Base-by-base conservation (phyloP, 768 basidiomycete species). In the Leccinum variicolor region DNA sequence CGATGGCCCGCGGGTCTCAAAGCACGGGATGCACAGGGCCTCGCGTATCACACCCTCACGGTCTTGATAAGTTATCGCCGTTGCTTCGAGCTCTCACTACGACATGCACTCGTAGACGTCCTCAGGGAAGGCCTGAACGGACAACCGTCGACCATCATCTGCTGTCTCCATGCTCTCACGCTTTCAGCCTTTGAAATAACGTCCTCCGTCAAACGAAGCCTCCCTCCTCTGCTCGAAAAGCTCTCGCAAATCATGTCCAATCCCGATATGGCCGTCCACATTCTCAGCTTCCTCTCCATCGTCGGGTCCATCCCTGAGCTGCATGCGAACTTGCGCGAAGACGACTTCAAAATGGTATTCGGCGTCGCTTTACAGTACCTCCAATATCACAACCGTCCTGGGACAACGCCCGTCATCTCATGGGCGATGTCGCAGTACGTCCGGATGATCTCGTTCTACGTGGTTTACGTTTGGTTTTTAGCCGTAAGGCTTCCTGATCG, bases 381-480 rank as follows among this genome's bases (percentile, higher is more conserved):
- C 56, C 89, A 94, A 64, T 84, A 92, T 62, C 94, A 99, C 70
- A 92, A 89, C 62, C 83, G 84, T 71, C 77, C 76, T 8, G 82
- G 81, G 51, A 74, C 79, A 29, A 78, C 83, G 3, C 77, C 82
- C 2, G 79, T 82, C 6, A 82, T 85, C 23, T 92, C 90, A 4
- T 92, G 89, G 87, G 88, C 93, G 3, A 77, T 96, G 34, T 89
- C 93, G 0, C 93, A 96, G 71, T 92, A 96, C 67, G 90, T 98
- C 13, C 87, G 93, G 26, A 84, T 89, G 68, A 79, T 95, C 65
- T 92, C 92, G 0, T 96, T 92, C 71, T 90, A 89, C 63, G 86
- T 90, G 49, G 89, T 98, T 62, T 98, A 97, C 66, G 79, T 88
- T 41, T 98, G 97, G 97, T 98, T 96, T 76, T 79, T 97, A 52